Evolutionary conservation across 164 flowering plant genomes (phyloP).

Genomic region (Sextonia rubra): DNA sequence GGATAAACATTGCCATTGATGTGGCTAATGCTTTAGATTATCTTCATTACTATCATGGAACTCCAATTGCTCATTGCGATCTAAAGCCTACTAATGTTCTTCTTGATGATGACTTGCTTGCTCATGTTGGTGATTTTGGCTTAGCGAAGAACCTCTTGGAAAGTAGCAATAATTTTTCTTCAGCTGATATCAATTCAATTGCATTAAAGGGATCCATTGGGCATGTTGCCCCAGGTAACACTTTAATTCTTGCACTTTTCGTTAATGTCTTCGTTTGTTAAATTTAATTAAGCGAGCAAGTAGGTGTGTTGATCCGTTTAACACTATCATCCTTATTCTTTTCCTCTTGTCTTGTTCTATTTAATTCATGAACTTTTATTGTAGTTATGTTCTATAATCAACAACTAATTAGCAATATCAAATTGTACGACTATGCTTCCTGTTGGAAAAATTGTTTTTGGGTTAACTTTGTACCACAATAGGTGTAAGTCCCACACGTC

Average conservation of each 20-base stretch:
- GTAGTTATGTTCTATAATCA: background rate
- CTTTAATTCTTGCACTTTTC: background rate
- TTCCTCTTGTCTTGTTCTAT: no score
- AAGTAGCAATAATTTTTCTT: background rate
- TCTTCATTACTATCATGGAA: conserved; percentile 22
- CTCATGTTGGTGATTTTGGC: conserved; percentile 35
- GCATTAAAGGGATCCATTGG: conserved; percentile 34
- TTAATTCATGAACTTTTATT: background rate
- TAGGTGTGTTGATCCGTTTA: no score
- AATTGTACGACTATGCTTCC: no score
- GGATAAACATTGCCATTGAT: conserved; percentile 17
- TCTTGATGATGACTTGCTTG: conserved; percentile 27
- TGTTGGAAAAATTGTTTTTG: no score
- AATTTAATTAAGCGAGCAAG: no score
- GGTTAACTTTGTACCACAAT: no score
- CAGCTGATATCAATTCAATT: conserved; percentile 1
- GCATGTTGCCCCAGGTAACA: conserved; percentile 37
- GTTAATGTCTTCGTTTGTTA: no score
- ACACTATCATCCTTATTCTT: background rate
- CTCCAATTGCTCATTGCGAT: conserved; percentile 30
- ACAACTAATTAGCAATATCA: no score
- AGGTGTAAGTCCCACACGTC: no score
- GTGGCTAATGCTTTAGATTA: conserved; percentile 31
- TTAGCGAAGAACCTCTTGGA: conserved; percentile 19
- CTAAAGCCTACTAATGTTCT: conserved; percentile 34